Evolutionary conservation across 441 rosid genomes (phyloP), one percentile per base, ranked within the genome.

Genomic region (Aleurites moluccanus): DNA sequence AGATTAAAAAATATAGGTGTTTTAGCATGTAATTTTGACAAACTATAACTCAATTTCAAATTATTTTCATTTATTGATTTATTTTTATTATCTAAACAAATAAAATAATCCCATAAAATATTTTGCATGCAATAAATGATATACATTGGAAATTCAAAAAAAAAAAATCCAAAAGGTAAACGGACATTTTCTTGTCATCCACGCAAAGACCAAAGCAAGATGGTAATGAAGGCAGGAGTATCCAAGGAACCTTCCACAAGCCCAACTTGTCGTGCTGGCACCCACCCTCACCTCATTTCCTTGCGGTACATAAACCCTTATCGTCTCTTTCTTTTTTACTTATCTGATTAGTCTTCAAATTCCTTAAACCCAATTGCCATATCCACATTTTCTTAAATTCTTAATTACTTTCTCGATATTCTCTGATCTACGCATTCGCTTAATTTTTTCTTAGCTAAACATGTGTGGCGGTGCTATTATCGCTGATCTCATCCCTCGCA

Each of bases 381-480:
- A 2, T 42, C 20, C 4, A 52, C 55, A 50, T 14, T 9, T 38
- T 38, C 40, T 38, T 6, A 38, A 38, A 38, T 38, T 38, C 11
- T 52, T 27, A 1, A 56, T 14, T 9, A n/a, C 21, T 30, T 60
- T 61, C 40, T 61, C 35, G 5, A 2, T 57, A 57, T 2, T 57
- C 62, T 23, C 16, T 10, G 11, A 57, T 9, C 62, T 30, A n/a
- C 20, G 27, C 14, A 3, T 10, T 53, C 10, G 33, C 33, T 0
- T 38, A 10, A 10, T 10, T 18, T 6, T 42, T 38, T 9, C 40
- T 38, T 38, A 56, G 47, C 21, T 63, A 52, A 65, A 75, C 21
- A 90, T 92, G 95, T 92, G 95, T 82, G 86, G 92, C 77, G 97
- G 97, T 65, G 88, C 95, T 61, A 73, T 88, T 70, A 70, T 90